Conservation (phyloP, 495 filamentous ascomycete genomes). For the Choiromyces venosus region DNA sequence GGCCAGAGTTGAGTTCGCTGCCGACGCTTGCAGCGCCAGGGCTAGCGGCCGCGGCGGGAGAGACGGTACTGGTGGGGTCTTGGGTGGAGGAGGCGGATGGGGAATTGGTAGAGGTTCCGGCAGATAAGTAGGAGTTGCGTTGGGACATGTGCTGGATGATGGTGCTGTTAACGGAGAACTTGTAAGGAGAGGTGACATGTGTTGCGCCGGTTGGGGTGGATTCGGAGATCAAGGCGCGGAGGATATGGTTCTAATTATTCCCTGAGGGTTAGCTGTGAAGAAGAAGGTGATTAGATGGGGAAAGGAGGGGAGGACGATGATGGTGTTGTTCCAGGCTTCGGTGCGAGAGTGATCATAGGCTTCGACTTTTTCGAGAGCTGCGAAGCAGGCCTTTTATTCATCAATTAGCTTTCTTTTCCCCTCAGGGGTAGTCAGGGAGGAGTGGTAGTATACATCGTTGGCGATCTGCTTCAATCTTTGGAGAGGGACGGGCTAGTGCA, state of each 20-base stretch:
- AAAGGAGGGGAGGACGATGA: constrained; percentile 64
- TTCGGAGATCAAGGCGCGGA: constrained; percentile 77
- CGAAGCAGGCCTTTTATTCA: constrained; percentile 67
- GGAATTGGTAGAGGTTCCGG: constrained; percentile 40
- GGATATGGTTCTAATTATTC: constrained; percentile 66
- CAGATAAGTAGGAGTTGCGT: constrained; percentile 45
- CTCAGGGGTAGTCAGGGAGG: neutral
- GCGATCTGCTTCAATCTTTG: constrained; percentile 77
- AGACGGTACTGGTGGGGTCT: constrained; percentile 33
- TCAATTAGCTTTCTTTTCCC: constrained; percentile 18
- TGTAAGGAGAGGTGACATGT: constrained; percentile 56
- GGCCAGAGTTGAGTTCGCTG: constrained; percentile 36
- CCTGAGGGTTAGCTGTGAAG: neutral
- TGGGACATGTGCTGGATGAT: constrained; percentile 84
- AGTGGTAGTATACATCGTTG: constrained; percentile 58
- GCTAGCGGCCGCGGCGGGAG: constrained; percentile 42
- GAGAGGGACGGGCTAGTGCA: constrained; percentile 63
- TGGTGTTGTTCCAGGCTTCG: constrained; percentile 76
- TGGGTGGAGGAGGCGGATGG: constrained; percentile 40
- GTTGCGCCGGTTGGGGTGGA: constrained; percentile 48
- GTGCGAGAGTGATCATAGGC: constrained; percentile 78
- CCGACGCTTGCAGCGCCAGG: constrained; percentile 44
- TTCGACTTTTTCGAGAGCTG: constrained; percentile 61
- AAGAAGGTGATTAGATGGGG: neutral
- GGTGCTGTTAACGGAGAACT: constrained; percentile 93